Evolutionary conservation across 1,139 yeast species (phyloP).

Genomic region (Hemisphaericaspora xylofermentans): DNA sequence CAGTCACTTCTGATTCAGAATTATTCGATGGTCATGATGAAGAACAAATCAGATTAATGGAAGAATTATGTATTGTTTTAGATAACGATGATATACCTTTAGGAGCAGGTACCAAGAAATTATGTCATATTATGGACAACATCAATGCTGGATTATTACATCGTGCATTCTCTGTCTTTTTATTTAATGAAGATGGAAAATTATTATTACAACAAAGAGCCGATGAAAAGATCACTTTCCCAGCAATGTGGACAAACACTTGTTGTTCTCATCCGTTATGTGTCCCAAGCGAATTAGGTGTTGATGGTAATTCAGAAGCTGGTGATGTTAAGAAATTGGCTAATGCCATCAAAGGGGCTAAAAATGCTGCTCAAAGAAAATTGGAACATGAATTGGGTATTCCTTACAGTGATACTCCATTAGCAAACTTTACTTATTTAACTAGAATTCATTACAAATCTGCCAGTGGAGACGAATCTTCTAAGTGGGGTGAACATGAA

Average conservation of each 20-base stretch:
- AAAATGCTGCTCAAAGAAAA: constrained; percentile 88
- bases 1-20: constrained; percentile 16
- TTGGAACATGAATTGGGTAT: constrained; percentile 93
- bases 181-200: constrained; percentile 75
- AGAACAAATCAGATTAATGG: constrained; percentile 94
- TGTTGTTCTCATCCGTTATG: constrained; percentile 98
- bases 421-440: constrained; percentile 71
- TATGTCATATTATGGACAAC: constrained; percentile 88
- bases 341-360: constrained; percentile 71
- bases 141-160: constrained; percentile 84
- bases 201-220: constrained; percentile 92
- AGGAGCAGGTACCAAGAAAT: constrained; percentile 92
- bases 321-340: constrained; percentile 44
- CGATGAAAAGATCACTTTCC: constrained; percentile 92
- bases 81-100: constrained; percentile 84
- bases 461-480: constrained; percentile 62
- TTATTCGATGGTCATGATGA: constrained; percentile 84
- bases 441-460: constrained; percentile 95
- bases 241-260: constrained; percentile 97
- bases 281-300: constrained; percentile 75
- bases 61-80: constrained; percentile 90
- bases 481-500: constrained; percentile 97
- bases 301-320: constrained; percentile 20
- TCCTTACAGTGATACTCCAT: constrained; percentile 57
- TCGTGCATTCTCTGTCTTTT: constrained; percentile 92